A percentile compares a stretch with the other conserved stretches of the same genome.
Evolutionary conservation across 2,329 filamentous ascomycete species (phyloP).

Genomic region (Aspergillus brunneoviolaceus): DNA sequence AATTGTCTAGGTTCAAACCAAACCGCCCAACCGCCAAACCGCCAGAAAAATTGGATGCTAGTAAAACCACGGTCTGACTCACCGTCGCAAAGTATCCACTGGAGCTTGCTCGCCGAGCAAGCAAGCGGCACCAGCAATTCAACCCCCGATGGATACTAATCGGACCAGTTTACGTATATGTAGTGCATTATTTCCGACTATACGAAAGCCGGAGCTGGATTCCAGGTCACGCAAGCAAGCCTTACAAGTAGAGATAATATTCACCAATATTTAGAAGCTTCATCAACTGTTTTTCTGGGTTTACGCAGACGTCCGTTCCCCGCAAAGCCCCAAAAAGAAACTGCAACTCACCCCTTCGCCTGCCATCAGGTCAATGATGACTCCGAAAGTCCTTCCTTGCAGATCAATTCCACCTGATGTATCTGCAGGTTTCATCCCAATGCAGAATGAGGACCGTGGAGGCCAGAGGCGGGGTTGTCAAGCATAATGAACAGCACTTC

Average conservation of each 20-base stretch:
- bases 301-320: too few species aligned
- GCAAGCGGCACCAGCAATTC: neutral
- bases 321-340: too few species aligned
- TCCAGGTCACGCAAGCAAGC: neutral
- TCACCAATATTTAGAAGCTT: neutral
- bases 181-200: neutral
- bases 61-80: neutral
- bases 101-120: neutral
- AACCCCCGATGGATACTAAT: neutral
- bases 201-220: neutral
- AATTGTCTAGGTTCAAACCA: neutral
- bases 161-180: neutral
- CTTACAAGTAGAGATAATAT: neutral
- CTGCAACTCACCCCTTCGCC: too few species aligned
- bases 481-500: neutral
- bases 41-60: neutral
- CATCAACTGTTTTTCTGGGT: neutral
- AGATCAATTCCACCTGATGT: neutral
- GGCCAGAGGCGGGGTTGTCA: conserved; percentile 13
- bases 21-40: neutral
- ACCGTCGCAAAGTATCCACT: neutral
- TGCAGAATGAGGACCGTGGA: conserved; percentile 14
- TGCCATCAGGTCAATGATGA: neutral
- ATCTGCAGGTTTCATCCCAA: neutral
- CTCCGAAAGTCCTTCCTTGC: neutral